These are phyloP conservation scores for Coemansia sp. DNA, from an alignment of 192 early-diverging fungal genomes.

Conservation along the genomic window DNA sequence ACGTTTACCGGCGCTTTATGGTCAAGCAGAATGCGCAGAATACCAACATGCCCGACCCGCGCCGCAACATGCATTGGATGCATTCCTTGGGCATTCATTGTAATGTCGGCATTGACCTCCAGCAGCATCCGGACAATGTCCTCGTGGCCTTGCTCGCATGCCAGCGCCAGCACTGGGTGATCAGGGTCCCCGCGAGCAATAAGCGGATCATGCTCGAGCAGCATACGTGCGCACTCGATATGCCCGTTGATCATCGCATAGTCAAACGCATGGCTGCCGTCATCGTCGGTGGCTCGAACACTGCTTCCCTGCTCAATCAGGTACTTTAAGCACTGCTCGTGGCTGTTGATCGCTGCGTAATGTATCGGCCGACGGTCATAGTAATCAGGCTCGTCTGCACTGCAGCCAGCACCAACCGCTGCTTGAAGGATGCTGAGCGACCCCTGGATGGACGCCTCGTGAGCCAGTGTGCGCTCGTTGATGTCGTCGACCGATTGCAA, in stretches of 20 bases:
- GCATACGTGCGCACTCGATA: conserved; percentile 67
- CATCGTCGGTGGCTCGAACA: conserved; percentile 72
- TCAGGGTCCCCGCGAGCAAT: conserved; percentile 51
- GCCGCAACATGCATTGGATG: conserved; percentile 88
- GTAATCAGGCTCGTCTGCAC: conserved; percentile 70
- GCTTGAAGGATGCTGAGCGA: conserved; percentile 66
- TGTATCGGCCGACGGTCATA: conserved; percentile 89
- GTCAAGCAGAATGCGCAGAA: conserved; percentile 71
- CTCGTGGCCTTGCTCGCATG: conserved; percentile 88
- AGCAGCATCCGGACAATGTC: conserved; percentile 84
- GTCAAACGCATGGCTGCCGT: conserved; percentile 84
- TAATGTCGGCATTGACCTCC: conserved; percentile 69
- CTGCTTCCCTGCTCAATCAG: conserved; percentile 57
- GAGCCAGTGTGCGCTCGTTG: conserved; percentile 83
- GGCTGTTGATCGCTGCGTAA: conserved; percentile 92
- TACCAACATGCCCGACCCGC: conserved; percentile 73
- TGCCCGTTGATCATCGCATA: conserved; percentile 87
- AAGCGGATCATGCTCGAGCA: conserved; percentile 69
- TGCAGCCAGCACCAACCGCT: conserved; percentile 44
- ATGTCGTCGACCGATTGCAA: conserved; percentile 89
- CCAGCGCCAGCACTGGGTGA: conserved; percentile 74
- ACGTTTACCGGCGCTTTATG: conserved; percentile 75
- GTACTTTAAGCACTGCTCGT: conserved; percentile 64
- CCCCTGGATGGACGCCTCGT: conserved; percentile 86
- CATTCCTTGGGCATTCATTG: conserved; percentile 76